phyloP scores from a whole-genome alignment of 352 stramenopile genomes.

The Globisporangium mamillatum region DNA sequence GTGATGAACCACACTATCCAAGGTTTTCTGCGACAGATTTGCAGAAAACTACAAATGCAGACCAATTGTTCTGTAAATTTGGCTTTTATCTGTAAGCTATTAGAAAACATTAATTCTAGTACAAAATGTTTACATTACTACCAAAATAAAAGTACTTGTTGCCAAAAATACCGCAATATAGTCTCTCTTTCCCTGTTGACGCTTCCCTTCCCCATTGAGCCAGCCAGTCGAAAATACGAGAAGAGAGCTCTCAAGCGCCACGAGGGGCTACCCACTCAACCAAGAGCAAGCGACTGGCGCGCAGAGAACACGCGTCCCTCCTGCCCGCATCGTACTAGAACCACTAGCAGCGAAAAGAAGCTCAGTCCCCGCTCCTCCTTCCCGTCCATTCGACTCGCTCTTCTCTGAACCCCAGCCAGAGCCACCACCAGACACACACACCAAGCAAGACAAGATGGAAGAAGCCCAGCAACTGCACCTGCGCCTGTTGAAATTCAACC shows the following conservation, averaged over 20 bases:
- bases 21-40: neutral
- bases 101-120: neutral
- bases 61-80: neutral
- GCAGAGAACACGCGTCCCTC: constrained; percentile 9
- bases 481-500: constrained; percentile 70
- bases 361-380: neutral
- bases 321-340: neutral
- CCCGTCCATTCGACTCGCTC: neutral
- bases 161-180: neutral
- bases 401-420: neutral
- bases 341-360: neutral
- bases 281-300: constrained; percentile 8
- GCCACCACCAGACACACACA: neutral
- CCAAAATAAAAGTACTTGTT: too few species aligned
- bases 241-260: constrained; percentile 10
- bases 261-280: neutral
- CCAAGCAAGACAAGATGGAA: constrained; percentile 41
- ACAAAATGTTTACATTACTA: too few species aligned
- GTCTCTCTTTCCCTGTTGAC: neutral
- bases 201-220: constrained; percentile 1
- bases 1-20: neutral
- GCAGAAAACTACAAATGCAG: neutral
- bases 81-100: neutral
- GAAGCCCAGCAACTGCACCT: constrained; percentile 65
- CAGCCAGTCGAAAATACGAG: constrained; percentile 16